Conservation (phyloP, 2,329 filamentous ascomycete genomes). For the Cladobotryum mycophilum region DNA sequence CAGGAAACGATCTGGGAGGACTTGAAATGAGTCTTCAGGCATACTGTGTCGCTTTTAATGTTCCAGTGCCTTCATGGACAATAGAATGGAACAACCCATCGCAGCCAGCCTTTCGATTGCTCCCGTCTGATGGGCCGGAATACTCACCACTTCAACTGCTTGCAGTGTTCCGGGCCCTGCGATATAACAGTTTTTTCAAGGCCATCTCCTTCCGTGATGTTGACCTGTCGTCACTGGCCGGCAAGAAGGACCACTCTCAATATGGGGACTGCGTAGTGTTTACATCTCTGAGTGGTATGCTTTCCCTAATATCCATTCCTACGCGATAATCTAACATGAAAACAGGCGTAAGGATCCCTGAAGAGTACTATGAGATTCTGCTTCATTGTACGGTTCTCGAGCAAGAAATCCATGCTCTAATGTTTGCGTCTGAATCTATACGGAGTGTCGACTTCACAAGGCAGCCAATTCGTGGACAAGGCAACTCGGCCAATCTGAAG, state of each 20-base stretch:
- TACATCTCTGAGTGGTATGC: constrained; percentile 46
- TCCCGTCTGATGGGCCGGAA: constrained; percentile 32
- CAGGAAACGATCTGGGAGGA: constrained; percentile 49
- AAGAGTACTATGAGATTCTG: constrained; percentile 43
- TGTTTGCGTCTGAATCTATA: constrained; percentile 50
- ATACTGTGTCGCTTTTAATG: constrained; percentile 47
- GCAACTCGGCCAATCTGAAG: constrained; percentile 17
- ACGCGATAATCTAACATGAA: neutral
- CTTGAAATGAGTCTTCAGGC: constrained; percentile 49
- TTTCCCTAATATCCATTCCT: neutral
- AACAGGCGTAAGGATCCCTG: constrained; percentile 40
- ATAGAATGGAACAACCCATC: constrained; percentile 37
- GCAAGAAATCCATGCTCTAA: constrained; percentile 50
- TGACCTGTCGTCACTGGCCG: constrained; percentile 37
- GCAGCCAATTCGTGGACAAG: constrained; percentile 18
- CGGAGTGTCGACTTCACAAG: constrained; percentile 49
- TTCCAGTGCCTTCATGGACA: constrained; percentile 46
- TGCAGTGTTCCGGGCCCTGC: constrained; percentile 49
- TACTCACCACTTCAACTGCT: constrained; percentile 48
- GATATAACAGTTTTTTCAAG: constrained; percentile 55
- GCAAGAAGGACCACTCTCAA: constrained; percentile 37
- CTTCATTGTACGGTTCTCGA: constrained; percentile 45
- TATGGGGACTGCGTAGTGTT: constrained; percentile 44
- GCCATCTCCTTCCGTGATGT: constrained; percentile 50
- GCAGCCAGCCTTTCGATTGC: constrained; percentile 47